Base-by-base conservation (phyloP, 2,329 filamentous ascomycete species). In the Botrytis deweyae region DNA sequence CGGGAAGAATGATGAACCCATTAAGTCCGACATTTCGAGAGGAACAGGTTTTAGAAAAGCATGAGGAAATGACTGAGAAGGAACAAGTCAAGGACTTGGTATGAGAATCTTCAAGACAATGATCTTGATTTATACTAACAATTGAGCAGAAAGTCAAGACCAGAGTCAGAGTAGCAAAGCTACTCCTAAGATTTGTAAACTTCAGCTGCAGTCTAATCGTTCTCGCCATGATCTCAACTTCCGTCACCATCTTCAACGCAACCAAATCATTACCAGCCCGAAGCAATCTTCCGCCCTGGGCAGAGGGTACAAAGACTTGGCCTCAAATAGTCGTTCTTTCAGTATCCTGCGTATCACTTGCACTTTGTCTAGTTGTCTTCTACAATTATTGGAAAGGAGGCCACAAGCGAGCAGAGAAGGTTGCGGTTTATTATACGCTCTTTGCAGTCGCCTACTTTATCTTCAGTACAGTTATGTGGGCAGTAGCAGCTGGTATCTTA, bases 151-250 rank as follows among this genome's bases (percentile, higher is more conserved):
- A 93, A 91, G 89, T 97, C 82, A 98, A 98, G 85, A 91, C 91
- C 52, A 90, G 94, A 78, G 95, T 98, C 49, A 91, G 96, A 65
- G 87, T 98, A 83, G 96, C 95, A 78, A 99, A 99, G 86, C 91
- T 98, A 79, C 89, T 97, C 76, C 90, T 99, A n/a, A 92, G 96
- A 77, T 92, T 94, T 73, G 93, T 98, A 84, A 98, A 95, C 87
- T 98, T 99, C 83, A 94, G 93, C 83, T 99, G 96, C 87, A 95
- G 93, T 82, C 87, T 98, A 75, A 98, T 99, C 81, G 93, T 99
- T 77, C 88, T 99, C 74, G 87, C 94, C 76, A 95, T 99, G 89
- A 86, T 99, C 72, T 91, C 92, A 22, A 89, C 93, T n/a, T 94
- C 93, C 5, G 93, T 99, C 80, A 86, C 90, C 78, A 95, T 99